Percentiles rank a stretch among this genome's conserved stretches.
Evolutionary conservation across 2,329 filamentous ascomycete species (phyloP).

Genomic region (Aspergillus sp.): DNA sequence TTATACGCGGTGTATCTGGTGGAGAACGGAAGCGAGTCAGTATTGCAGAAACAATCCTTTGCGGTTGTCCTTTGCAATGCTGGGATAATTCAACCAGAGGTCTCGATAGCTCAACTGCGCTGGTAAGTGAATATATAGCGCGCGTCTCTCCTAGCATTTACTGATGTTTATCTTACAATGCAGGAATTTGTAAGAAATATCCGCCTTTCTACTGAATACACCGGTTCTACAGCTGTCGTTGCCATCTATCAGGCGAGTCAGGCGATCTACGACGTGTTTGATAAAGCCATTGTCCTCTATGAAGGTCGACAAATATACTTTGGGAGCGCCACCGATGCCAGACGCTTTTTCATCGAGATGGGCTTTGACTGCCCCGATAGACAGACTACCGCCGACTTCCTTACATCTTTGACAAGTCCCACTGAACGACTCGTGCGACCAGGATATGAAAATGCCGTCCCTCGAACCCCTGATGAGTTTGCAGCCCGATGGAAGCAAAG

Average conservation of each 20-base stretch:
- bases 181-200: conserved; percentile 53
- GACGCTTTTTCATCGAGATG: conserved; percentile 64
- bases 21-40: conserved; percentile 61
- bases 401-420: conserved; percentile 67
- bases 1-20: conserved; percentile 60
- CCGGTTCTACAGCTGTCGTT: conserved; percentile 49
- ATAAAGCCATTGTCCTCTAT: conserved; percentile 70
- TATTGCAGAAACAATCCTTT: conserved; percentile 54
- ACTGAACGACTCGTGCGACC: conserved; percentile 54
- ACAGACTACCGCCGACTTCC: conserved; percentile 68
- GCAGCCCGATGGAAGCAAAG: conserved; percentile 55
- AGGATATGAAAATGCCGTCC: conserved; percentile 62
- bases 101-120: conserved; percentile 53
- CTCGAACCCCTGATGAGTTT: conserved; percentile 69
- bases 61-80: conserved; percentile 46
- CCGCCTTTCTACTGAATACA: conserved; percentile 48
- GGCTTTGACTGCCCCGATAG: conserved; percentile 68
- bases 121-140: conserved; percentile 22
- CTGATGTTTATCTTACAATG: not conserved
- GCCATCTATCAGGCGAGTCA: conserved; percentile 54
- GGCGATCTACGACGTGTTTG: conserved; percentile 58
- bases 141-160: not conserved
- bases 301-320: conserved; percentile 76
- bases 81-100: conserved; percentile 51
- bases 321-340: conserved; percentile 60